Percentiles rank a stretch among this genome's conserved stretches.
Evolutionary conservation across 1,139 yeast genomes (phyloP).

Genomic region (Taphrina deformans): DNA sequence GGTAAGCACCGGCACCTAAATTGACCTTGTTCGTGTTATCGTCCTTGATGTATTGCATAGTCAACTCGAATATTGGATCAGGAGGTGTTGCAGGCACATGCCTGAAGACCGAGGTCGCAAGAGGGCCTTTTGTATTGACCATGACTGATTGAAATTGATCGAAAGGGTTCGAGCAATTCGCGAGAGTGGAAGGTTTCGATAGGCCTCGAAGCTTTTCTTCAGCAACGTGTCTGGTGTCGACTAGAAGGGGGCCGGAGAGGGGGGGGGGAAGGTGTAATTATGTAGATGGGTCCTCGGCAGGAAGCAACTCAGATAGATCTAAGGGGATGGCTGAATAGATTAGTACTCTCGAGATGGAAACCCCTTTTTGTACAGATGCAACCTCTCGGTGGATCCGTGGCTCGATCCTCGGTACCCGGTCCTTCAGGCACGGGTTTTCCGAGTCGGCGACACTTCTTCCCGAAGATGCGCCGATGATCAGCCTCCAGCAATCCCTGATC

Average conservation of each 20-base stretch:
- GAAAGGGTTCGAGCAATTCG: background rate
- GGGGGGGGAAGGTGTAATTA: no score
- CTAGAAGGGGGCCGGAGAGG: no score
- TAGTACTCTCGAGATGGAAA: background rate
- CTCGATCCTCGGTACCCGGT: background rate
- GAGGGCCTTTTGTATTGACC: constrained; percentile 40
- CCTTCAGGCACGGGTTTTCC: background rate
- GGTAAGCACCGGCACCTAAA: constrained; percentile 75
- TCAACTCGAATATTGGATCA: constrained; percentile 66
- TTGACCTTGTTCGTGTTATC: constrained; percentile 61
- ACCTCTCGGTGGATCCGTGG: background rate
- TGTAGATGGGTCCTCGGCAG: background rate
- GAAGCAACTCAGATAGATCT: background rate
- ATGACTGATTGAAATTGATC: background rate
- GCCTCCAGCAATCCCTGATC: no score
- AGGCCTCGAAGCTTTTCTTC: no score
- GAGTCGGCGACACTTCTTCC: background rate
- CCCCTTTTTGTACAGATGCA: background rate
- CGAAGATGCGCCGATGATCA: no score
- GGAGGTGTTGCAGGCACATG: constrained; percentile 45
- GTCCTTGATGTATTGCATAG: constrained; percentile 65
- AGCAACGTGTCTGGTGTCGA: no score
- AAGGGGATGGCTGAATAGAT: background rate
- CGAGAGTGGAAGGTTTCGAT: background rate
- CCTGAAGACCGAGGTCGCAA: constrained; percentile 35